A percentile compares a stretch with the other conserved stretches of the same genome.
These are phyloP conservation scores for Penstemon eatonii DNA, from an alignment of 257 asterid genomes.

Conservation along the genomic window DNA sequence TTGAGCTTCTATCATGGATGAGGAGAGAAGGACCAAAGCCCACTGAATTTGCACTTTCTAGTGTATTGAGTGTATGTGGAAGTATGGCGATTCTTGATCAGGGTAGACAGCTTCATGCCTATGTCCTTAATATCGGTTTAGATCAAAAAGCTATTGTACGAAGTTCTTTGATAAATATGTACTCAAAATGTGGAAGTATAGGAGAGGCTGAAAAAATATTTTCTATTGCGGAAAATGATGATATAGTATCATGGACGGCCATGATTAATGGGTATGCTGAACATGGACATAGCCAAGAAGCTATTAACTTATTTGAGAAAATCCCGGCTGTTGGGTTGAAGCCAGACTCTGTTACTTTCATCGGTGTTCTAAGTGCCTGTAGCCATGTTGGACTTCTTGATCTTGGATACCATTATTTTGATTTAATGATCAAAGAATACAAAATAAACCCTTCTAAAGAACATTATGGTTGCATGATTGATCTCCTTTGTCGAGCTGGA, in stretches of 20 bases:
- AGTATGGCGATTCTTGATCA: conserved; percentile 73
- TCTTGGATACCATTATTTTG: conserved; percentile 70
- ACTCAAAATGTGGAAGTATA: conserved; percentile 82
- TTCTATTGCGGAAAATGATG: conserved; percentile 44
- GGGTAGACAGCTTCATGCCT: conserved; percentile 83
- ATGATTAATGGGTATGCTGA: conserved; percentile 93
- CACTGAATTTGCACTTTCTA: conserved; percentile 74
- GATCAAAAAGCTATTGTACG: conserved; percentile 51
- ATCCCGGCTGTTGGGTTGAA: conserved; percentile 45
- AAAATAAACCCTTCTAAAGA: conserved; percentile 62
- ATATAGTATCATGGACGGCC: conserved; percentile 84
- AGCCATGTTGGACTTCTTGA: conserved; percentile 77
- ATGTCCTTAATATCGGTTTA: conserved; percentile 62
- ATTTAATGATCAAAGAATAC: conserved; percentile 55
- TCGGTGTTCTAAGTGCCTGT: conserved; percentile 88
- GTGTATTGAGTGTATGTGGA: conserved; percentile 76
- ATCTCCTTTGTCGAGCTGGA: conserved; percentile 90
- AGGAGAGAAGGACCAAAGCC: conserved; percentile 83
- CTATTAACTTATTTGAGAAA: conserved; percentile 70
- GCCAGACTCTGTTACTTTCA: conserved; percentile 77
- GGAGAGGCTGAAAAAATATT: conserved; percentile 57
- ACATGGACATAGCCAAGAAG: conserved; percentile 78
- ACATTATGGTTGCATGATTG: conserved; percentile 93
- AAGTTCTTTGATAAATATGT: conserved; percentile 75
- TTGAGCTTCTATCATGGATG: conserved; percentile 69